Percentiles rank a stretch among this genome's conserved stretches.
phyloP scores from a whole-genome alignment of 176 grass and related monocot species.

The Typha latifolia region DNA sequence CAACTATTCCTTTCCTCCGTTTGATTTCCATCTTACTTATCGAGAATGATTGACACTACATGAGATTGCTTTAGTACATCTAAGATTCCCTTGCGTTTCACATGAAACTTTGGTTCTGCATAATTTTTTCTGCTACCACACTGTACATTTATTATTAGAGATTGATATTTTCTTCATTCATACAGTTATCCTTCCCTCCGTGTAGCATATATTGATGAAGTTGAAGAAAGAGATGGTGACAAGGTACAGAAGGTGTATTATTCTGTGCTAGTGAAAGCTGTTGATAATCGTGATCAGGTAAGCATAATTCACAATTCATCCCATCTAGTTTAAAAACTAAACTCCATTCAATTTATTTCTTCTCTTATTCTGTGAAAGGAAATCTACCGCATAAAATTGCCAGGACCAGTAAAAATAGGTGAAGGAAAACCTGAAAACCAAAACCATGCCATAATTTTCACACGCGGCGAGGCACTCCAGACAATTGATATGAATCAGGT shows the following conservation, averaged over 20 bases:
- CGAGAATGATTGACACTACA: too few relatives aligned
- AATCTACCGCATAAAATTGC: conserved; percentile 98
- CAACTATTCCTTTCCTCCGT: too few relatives aligned
- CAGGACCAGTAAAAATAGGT: conserved; percentile 79
- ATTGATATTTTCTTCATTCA: conserved; percentile 31
- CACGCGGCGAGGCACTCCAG: conserved; percentile 81
- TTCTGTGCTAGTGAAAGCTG: conserved; percentile 90
- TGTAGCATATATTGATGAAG: conserved; percentile 95
- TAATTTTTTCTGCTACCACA: too few relatives aligned
- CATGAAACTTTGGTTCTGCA: too few relatives aligned
- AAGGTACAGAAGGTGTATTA: conserved; percentile 87
- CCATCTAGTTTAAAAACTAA: conserved; percentile 10
- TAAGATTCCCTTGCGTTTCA: too few relatives aligned
- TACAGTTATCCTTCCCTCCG: conserved; percentile 78
- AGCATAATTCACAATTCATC: conserved; percentile 15
- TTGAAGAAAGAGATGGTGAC: conserved; percentile 78
- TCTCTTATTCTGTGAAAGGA: conserved; percentile 55
- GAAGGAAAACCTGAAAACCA: conserved; percentile 98
- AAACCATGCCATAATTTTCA: conserved; percentile 96
- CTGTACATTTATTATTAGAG: conserved; percentile 8
- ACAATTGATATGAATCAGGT: conserved; percentile 99
- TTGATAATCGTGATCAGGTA: conserved; percentile 96
- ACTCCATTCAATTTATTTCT: conserved; percentile 19
- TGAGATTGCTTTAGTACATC: too few relatives aligned
- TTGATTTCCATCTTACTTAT: too few relatives aligned